These are phyloP conservation scores for Aspergillus mulundensis DNA, from an alignment of 495 filamentous ascomycete genomes.

Conservation along the genomic window DNA sequence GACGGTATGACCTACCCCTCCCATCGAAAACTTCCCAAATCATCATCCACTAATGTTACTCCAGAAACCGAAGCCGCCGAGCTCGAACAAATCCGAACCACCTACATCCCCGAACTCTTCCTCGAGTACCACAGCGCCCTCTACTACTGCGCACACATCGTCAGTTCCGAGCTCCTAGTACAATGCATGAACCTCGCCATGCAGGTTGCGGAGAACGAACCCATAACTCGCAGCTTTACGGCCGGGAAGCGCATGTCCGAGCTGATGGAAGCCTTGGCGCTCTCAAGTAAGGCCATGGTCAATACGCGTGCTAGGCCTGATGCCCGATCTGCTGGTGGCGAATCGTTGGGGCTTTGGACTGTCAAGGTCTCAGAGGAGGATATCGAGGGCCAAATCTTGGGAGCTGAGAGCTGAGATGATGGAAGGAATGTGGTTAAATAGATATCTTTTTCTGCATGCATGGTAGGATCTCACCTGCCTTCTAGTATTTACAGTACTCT, in stretches of 20 bases:
- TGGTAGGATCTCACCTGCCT: too few relatives aligned
- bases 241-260: slow-evolving; percentile 67
- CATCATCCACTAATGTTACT: background rate
- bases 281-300: slow-evolving; percentile 69
- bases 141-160: slow-evolving; percentile 60
- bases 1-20: slow-evolving; percentile 31
- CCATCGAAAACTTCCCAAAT: slow-evolving; percentile 11
- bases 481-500: background rate
- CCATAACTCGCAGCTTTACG: slow-evolving; percentile 62
- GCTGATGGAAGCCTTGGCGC: slow-evolving; percentile 69
- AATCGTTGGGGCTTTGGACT: slow-evolving; percentile 48
- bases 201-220: slow-evolving; percentile 57
- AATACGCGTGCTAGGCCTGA: slow-evolving; percentile 40
- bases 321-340: slow-evolving; percentile 32
- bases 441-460: background rate
- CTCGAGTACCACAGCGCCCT: slow-evolving; percentile 74
- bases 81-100: slow-evolving; percentile 55
- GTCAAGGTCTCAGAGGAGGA: slow-evolving; percentile 31
- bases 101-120: slow-evolving; percentile 76
- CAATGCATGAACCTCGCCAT: slow-evolving; percentile 76
- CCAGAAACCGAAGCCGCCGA: slow-evolving; percentile 41
- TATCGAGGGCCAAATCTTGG: slow-evolving; percentile 13
- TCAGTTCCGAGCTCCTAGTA: slow-evolving; percentile 61
- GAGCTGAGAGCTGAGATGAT: background rate
- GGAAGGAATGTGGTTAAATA: background rate